Percentiles rank a stretch among this genome's conserved stretches.
Evolutionary conservation across 371 early-diverging fungal genomes (phyloP).

Genomic region (Mucor circinelloides): DNA sequence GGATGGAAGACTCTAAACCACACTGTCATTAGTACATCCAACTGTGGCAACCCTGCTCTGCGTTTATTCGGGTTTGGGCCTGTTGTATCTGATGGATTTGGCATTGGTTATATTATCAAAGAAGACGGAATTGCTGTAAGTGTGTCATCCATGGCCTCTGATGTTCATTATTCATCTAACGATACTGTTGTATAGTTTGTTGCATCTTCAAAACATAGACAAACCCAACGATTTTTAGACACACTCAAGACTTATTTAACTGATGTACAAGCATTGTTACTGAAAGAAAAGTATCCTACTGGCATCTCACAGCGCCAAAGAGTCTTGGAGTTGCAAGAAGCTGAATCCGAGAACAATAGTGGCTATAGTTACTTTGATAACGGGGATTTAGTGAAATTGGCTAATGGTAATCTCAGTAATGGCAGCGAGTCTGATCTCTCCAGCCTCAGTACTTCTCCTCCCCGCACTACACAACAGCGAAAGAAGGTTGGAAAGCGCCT

Average conservation of each 20-base stretch:
- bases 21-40: slow-evolving; percentile 86
- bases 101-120: slow-evolving; percentile 89
- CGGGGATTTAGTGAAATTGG: slow-evolving; percentile 14
- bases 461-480: neutral
- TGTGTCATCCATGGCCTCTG: neutral
- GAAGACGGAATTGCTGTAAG: slow-evolving; percentile 62
- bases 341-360: slow-evolving; percentile 23
- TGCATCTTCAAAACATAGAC: slow-evolving; percentile 61
- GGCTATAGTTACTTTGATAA: slow-evolving; percentile 63
- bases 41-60: slow-evolving; percentile 84
- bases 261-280: slow-evolving; percentile 45
- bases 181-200: slow-evolving; percentile 33
- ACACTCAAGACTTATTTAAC: slow-evolving; percentile 46
- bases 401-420: neutral
- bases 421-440: slow-evolving; percentile 7
- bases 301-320: slow-evolving; percentile 50
- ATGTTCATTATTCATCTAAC: neutral
- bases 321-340: slow-evolving; percentile 44
- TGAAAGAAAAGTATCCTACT: slow-evolving; percentile 51
- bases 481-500: slow-evolving; percentile 46
- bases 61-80: slow-evolving; percentile 92
- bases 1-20: slow-evolving; percentile 61
- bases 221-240: slow-evolving; percentile 53
- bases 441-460: slow-evolving; percentile 1
- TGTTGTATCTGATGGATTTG: slow-evolving; percentile 90